These are phyloP conservation scores for Lophiotrema nucula DNA, from an alignment of 495 filamentous ascomycete species.

Conservation along the genomic window DNA sequence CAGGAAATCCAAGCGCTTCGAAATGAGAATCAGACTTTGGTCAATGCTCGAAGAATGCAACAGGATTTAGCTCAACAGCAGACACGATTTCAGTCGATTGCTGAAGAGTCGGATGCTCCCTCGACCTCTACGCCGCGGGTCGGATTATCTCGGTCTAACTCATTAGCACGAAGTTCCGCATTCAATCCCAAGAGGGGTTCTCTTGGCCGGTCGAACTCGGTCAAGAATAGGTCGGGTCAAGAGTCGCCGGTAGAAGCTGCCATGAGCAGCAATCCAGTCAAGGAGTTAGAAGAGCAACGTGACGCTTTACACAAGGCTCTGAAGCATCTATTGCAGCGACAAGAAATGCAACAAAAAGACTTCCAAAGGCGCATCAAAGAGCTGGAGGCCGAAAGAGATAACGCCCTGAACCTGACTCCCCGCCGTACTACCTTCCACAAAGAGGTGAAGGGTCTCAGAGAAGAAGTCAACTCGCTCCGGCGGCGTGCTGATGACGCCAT, in stretches of 20 bases:
- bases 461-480: slow-evolving; percentile 81
- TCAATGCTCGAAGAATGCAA: slow-evolving; percentile 55
- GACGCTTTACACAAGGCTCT: slow-evolving; percentile 87
- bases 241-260: slow-evolving; percentile 52
- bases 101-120: slow-evolving; percentile 53
- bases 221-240: slow-evolving; percentile 49
- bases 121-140: slow-evolving; percentile 39
- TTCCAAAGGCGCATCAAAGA: slow-evolving; percentile 71
- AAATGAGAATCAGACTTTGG: slow-evolving; percentile 62
- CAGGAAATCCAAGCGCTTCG: slow-evolving; percentile 72
- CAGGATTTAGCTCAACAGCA: slow-evolving; percentile 49
- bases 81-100: slow-evolving; percentile 60
- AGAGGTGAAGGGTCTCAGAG: slow-evolving; percentile 73
- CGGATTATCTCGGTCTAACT: slow-evolving; percentile 62
- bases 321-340: slow-evolving; percentile 80
- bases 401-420: slow-evolving; percentile 66
- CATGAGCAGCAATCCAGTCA: slow-evolving; percentile 69
- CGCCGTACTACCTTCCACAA: slow-evolving; percentile 74
- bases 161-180: slow-evolving; percentile 50
- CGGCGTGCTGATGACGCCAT: slow-evolving; percentile 90
- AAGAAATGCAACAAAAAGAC: slow-evolving; percentile 76
- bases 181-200: slow-evolving; percentile 36
- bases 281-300: slow-evolving; percentile 89
- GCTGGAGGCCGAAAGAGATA: slow-evolving; percentile 76
- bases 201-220: slow-evolving; percentile 58